These are phyloP conservation scores for Oxytropis ochrocephala DNA, from an alignment of 306 rosid species.

Conservation along the genomic window DNA sequence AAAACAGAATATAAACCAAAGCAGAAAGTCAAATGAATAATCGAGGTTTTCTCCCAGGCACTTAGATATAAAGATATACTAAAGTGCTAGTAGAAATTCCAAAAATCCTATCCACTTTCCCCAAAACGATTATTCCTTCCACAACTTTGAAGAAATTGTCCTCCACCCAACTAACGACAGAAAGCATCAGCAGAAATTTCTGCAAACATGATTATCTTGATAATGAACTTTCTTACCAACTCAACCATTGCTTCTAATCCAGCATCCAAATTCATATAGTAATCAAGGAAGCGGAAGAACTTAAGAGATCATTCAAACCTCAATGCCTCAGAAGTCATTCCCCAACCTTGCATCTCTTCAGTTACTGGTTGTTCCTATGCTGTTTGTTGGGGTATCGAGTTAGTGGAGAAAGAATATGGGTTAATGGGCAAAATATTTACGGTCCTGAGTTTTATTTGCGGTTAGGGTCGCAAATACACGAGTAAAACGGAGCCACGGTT, in stretches of 20 bases:
- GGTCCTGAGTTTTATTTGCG: too few relatives aligned
- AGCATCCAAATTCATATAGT: conserved; percentile 89
- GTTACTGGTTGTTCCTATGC: conserved; percentile 96
- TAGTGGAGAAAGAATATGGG: conserved; percentile 88
- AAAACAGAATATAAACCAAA: conserved; percentile 25
- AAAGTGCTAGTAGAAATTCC: conserved; percentile 35
- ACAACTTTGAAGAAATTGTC: conserved; percentile 40
- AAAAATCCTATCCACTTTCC: conserved; percentile 46
- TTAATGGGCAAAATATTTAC: conserved; percentile 94
- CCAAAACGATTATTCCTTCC: conserved; percentile 50
- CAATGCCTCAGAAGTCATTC: conserved; percentile 99
- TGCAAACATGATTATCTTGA: conserved; percentile 91
- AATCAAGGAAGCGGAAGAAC: conserved; percentile 99
- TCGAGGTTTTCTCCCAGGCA: conserved; percentile 36
- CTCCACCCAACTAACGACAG: conserved; percentile 58
- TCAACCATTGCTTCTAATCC: conserved; percentile 90
- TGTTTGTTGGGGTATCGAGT: conserved; percentile 94
- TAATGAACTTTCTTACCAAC: conserved; percentile 97
- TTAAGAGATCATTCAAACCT: conserved; percentile 99
- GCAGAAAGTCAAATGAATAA: conserved; percentile 22
- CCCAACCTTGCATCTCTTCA: conserved; percentile 99
- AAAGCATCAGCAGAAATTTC: conserved; percentile 72
- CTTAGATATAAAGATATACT: conserved; percentile 24
- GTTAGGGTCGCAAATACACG: too few relatives aligned
- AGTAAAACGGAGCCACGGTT: too few relatives aligned